Base-by-base conservation (phyloP, 75 land plant genomes). In the Cryptomeria japonica region DNA sequence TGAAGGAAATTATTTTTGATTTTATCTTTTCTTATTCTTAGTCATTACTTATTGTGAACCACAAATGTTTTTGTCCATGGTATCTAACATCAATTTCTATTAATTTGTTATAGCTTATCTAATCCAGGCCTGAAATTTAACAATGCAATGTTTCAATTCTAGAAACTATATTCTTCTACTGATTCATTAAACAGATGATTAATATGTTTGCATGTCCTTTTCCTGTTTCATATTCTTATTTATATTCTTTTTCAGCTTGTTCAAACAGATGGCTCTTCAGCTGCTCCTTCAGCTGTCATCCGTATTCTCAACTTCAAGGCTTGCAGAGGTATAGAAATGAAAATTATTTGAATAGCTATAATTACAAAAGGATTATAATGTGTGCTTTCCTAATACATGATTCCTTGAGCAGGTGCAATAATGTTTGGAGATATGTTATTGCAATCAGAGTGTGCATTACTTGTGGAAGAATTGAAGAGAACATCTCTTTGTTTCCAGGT, bases 401-500 rank as follows among this genome's bases (percentile, higher is more conserved):
- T 15, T 85, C 18, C 64, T 85, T 51, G 37, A 85, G 31, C 56
- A 98, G 99, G 99, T 89, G 99, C 99, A 31, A 98, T 98, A n/a
- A 98, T 98, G 99, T 98, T 98, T 93, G 99, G 99, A 28, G 99
- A 98, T 87, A 12, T 90, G 28, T 87, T 98, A 86, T 89, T 98
- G 41, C 99, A 92, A 86, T 94, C 96, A 68, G 99, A 98, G 72
- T 98, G 99, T 85, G 89, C 95, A 64, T 93, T 97, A 49, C 91
- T 98, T 19, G 91, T 98, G 39, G 94, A 96, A 79, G 97, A 95
- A 73, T 90, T 98, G 76, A 97, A 94, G 90, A 78, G 79, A 73
- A 98, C 99, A 25, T 93, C 99, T 6, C 94, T 98, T 4, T 98
- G 96, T 87, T 97, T 98, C 87, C 99, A 97, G 93, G 99, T 97